Evolutionary conservation across 306 rosid species (phyloP).

Genomic region (Cicer arietinum): DNA sequence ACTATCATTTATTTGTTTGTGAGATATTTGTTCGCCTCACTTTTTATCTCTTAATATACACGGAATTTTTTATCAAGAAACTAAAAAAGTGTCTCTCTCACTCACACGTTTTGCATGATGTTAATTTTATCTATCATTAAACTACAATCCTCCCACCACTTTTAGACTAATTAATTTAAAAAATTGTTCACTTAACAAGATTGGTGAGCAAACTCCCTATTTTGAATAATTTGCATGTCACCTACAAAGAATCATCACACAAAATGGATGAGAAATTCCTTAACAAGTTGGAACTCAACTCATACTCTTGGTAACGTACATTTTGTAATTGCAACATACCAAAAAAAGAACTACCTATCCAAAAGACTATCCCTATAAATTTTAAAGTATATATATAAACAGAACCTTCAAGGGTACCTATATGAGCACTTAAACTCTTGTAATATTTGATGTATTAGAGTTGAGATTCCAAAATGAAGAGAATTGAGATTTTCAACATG

Average conservation of each 20-base stretch:
- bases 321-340: conserved; percentile 21
- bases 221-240: conserved; percentile 41
- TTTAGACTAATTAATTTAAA: conserved; percentile 9
- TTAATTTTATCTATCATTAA: conserved; percentile 18
- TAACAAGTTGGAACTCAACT: conserved; percentile 50
- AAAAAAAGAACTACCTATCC: conserved; percentile 27
- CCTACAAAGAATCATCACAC: conserved; percentile 69
- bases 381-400: conserved; percentile 46
- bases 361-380: conserved; percentile 34
- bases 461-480: conserved; percentile 46
- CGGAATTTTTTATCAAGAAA: background rate
- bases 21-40: background rate
- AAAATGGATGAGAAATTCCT: conserved; percentile 47
- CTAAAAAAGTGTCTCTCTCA: background rate
- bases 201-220: conserved; percentile 34
- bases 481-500: conserved; percentile 34
- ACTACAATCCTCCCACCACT: conserved; percentile 1
- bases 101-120: conserved; percentile 34
- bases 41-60: background rate
- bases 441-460: conserved; percentile 12
- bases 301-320: conserved; percentile 58
- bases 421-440: conserved; percentile 41
- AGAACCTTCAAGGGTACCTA: conserved; percentile 22
- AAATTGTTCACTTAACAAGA: conserved; percentile 46
- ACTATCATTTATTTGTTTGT: background rate